A percentile compares a stretch with the other conserved stretches of the same genome.
Conservation (phyloP, 1,284 basidiomycete species). For the Gymnopus androsaceus region DNA sequence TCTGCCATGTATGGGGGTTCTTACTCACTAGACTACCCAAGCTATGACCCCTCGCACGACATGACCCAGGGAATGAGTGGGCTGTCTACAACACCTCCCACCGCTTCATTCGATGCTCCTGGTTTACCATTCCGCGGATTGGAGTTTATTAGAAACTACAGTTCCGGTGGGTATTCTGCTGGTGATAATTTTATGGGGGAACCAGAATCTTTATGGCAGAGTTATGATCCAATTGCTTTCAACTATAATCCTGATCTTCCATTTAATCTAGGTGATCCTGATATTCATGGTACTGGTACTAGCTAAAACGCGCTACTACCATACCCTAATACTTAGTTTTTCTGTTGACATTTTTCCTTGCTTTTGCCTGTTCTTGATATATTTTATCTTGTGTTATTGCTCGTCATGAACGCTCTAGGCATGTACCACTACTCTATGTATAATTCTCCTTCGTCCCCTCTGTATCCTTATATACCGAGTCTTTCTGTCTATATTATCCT, state of each 20-base stretch:
- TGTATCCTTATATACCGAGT: conserved; percentile 11
- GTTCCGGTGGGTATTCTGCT: conserved; percentile 35
- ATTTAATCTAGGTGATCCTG: conserved; percentile 54
- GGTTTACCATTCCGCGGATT: conserved; percentile 79
- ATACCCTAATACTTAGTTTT: conserved; percentile 8
- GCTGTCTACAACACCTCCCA: conserved; percentile 58
- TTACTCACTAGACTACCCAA: conserved; percentile 46
- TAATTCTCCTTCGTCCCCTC: conserved; percentile 1
- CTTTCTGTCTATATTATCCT: background rate
- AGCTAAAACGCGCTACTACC: conserved; percentile 19
- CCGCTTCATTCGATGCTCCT: conserved; percentile 61
- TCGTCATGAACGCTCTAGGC: conserved; percentile 3
- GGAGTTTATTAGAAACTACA: conserved; percentile 77
- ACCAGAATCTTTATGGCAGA: conserved; percentile 71
- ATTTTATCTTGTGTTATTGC: conserved; percentile 4
- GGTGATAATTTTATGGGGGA: conserved; percentile 49
- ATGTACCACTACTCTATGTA: conserved; percentile 6
- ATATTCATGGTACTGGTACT: conserved; percentile 34
- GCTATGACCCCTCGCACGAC: conserved; percentile 43
- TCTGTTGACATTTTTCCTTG: background rate
- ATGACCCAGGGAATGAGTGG: conserved; percentile 37
- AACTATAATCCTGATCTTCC: conserved; percentile 73
- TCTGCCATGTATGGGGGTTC: conserved; percentile 49
- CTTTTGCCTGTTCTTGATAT: background rate
- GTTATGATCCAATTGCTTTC: conserved; percentile 71